Percentiles rank a stretch among this genome's conserved stretches.
Conservation (phyloP, 2,329 filamentous ascomycete genomes). For the Pseudocercospora pini-densiflorae region DNA sequence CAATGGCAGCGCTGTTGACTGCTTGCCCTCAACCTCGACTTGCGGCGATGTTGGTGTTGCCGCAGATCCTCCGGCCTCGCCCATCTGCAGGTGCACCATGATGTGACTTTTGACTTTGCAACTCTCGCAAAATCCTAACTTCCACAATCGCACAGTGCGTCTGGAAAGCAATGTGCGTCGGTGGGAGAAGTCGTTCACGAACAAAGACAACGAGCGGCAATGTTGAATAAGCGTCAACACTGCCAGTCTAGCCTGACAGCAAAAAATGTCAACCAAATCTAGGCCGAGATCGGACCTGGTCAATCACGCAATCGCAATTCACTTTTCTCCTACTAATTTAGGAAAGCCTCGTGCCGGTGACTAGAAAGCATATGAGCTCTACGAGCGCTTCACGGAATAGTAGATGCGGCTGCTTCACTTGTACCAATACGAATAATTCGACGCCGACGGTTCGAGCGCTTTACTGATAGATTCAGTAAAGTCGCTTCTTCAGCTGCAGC, state of each 20-base stretch:
- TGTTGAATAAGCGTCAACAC: not conserved
- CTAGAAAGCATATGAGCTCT: too few species aligned
- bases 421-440: too few species aligned
- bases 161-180: not conserved
- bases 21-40: conserved; percentile 23
- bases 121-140: too few species aligned
- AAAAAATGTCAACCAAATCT: not conserved
- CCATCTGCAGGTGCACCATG: conserved; percentile 42
- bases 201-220: conserved; percentile 2
- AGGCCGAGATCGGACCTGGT: not conserved
- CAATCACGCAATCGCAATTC: not conserved
- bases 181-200: not conserved
- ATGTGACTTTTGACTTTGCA: conserved; percentile 18
- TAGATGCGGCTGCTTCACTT: too few species aligned
- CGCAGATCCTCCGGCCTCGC: conserved; percentile 36
- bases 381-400: too few species aligned
- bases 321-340: not conserved
- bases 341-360: too few species aligned
- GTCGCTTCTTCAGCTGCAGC: too few species aligned
- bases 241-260: not conserved
- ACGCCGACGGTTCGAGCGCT: too few species aligned
- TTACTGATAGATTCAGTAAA: too few species aligned
- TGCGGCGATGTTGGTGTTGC: not conserved
- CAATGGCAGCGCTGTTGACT: conserved; percentile 57
- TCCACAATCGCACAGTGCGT: not conserved